Evolutionary conservation across 257 asterid species (phyloP).

Genomic region (Avicennia marina): DNA sequence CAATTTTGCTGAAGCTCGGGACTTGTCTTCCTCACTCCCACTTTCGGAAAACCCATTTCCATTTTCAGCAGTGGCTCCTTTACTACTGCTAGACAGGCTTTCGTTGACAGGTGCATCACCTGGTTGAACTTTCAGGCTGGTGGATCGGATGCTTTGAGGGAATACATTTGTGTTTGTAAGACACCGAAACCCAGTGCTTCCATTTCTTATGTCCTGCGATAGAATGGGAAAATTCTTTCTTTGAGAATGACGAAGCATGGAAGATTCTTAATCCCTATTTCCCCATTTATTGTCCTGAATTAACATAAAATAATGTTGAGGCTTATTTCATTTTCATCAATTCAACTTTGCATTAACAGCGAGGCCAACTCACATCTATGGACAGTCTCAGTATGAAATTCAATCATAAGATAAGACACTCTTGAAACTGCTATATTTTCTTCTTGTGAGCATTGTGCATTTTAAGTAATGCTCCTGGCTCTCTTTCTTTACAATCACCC

Average conservation of each 20-base stretch:
- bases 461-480: too few species aligned
- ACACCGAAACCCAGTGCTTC: constrained; percentile 59
- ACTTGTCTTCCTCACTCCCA: constrained; percentile 58
- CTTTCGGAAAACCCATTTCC: constrained; percentile 54
- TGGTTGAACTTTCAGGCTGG: constrained; percentile 49
- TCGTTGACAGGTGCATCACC: constrained; percentile 44
- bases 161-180: constrained; percentile 74
- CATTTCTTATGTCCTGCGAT: constrained; percentile 76
- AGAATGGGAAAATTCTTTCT: constrained; percentile 14
- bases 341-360: too few species aligned
- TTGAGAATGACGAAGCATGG: constrained; percentile 20
- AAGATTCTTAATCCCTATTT: too few species aligned
- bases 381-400: too few species aligned
- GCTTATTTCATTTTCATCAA: too few species aligned
- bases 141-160: constrained; percentile 92
- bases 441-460: too few species aligned
- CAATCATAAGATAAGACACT: too few species aligned
- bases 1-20: constrained; percentile 49
- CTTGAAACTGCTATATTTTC: too few species aligned
- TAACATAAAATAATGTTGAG: too few species aligned
- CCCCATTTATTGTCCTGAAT: too few species aligned
- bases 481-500: too few species aligned
- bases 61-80: constrained; percentile 42
- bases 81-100: constrained; percentile 24
- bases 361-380: too few species aligned